Base-by-base conservation (phyloP, 257 asterid species). In the Solanum arcanum region DNA sequence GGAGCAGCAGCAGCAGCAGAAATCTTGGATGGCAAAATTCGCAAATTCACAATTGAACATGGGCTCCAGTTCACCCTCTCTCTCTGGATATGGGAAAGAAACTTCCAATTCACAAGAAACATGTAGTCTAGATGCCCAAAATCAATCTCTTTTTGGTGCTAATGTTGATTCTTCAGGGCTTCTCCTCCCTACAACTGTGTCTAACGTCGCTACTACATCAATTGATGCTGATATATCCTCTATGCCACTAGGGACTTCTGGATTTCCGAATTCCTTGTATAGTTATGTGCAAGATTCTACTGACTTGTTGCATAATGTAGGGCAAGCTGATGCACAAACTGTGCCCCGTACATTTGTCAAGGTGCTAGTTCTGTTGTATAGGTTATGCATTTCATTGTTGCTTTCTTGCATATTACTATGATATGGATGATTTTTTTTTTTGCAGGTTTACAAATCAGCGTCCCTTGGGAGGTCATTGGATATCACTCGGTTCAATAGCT, bases 381-480 rank as follows among this genome's bases (percentile, higher is more conserved):
- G 44, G 31, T 81, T 49, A 31, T 49, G 69, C 27, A 49, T 81
- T 81, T 81, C 31, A 31, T 81, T 81, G 85, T 18, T 21, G 12
- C 23, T 81, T 81, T 81, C 44, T 81, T 81, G 69, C 29, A 49
- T 60, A 80, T 49, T 4, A 81, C 44, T 49, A 6, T 18, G 41
- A 81, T 81, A 52, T 49, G 31, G 69, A 39, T 91, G 74, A 66
- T 11, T 69, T 8, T 87, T 33, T 25, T 12, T 21, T 37, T 5
- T 87, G 90, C 88, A 96, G 99, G 99, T 97, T 16, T 93, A 94
- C 88, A 97, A 95, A 90, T 86, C 94, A 29, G 98, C 95, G 66
- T 95, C 93, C 2, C 94, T 97, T 89, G 99, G 99, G 88, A 95
- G 99, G 94, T 95, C 98, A 20, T 88, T 97, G 91, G 98, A 97